phyloP scores from a whole-genome alignment of 345 rosid species.

The Kernera saxatilis region DNA sequence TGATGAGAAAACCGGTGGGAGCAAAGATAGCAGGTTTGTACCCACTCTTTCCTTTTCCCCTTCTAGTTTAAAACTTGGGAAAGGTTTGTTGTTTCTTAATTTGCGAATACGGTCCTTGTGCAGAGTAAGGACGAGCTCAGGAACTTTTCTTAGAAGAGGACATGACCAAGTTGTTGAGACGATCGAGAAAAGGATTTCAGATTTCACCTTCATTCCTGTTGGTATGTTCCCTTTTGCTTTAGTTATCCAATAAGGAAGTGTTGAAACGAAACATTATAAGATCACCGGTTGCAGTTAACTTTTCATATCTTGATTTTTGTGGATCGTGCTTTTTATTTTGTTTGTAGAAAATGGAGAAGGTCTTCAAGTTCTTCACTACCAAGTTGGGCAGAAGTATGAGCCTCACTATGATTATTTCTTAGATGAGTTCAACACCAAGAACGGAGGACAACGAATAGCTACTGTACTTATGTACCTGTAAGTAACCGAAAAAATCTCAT shows the following conservation, averaged over 20 bases:
- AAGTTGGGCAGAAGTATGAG: slow-evolving; percentile 94
- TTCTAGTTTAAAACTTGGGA: neutral
- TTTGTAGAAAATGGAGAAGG: slow-evolving; percentile 91
- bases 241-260: neutral
- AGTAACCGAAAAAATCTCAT: slow-evolving; percentile 20
- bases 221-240: slow-evolving; percentile 41
- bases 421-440: slow-evolving; percentile 80
- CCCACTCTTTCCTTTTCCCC: neutral
- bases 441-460: slow-evolving; percentile 97
- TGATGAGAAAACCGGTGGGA: slow-evolving; percentile 81
- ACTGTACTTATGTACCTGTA: slow-evolving; percentile 98
- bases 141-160: slow-evolving; percentile 79
- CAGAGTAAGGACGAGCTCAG: slow-evolving; percentile 97
- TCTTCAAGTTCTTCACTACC: slow-evolving; percentile 93
- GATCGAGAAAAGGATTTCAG: slow-evolving; percentile 85
- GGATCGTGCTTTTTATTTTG: neutral
- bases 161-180: slow-evolving; percentile 60
- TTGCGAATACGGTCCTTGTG: neutral
- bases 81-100: neutral
- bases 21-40: slow-evolving; percentile 77
- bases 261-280: neutral
- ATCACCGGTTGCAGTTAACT: neutral
- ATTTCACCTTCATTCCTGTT: slow-evolving; percentile 82
- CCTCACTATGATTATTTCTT: slow-evolving; percentile 91
- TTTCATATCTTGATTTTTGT: neutral